Percentiles rank a stretch among this genome's conserved stretches.
phyloP scores from a whole-genome alignment of 805 yeast genomes.

The Pichia heedii region DNA sequence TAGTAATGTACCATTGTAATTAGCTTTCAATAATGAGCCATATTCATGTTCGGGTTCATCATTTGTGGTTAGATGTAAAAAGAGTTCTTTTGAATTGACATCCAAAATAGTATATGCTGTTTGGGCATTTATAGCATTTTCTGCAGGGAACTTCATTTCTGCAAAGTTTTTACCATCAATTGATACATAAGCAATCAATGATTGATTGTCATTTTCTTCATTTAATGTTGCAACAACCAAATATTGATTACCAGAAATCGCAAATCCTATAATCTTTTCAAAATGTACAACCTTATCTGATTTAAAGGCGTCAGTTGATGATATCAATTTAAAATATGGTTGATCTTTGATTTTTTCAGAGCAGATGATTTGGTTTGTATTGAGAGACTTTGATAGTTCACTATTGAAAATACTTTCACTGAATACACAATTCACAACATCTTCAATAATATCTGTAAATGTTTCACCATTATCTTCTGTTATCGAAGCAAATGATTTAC shows the following conservation, averaged over 20 bases:
- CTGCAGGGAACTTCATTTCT: conserved; percentile 68
- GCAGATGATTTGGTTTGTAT: conserved; percentile 57
- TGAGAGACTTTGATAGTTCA: conserved; percentile 15
- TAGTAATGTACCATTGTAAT: conserved; percentile 85
- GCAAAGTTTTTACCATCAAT: conserved; percentile 73
- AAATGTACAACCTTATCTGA: conserved; percentile 33
- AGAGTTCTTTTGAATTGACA: conserved; percentile 60
- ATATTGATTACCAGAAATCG: conserved; percentile 54
- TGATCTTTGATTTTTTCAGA: conserved; percentile 31
- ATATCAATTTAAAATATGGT: conserved; percentile 24
- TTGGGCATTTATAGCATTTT: conserved; percentile 47
- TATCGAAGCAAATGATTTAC: conserved; percentile 50
- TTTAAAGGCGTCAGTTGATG: conserved; percentile 47
- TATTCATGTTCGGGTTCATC: conserved; percentile 41
- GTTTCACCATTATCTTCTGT: conserved; percentile 61
- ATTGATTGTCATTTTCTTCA: conserved; percentile 39
- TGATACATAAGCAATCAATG: conserved; percentile 63
- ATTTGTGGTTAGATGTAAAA: conserved; percentile 74
- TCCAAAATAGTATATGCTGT: conserved; percentile 76
- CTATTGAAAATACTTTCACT: conserved; percentile 44
- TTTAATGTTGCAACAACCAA: conserved; percentile 60
- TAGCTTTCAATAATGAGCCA: conserved; percentile 81
- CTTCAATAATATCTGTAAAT: conserved; percentile 46
- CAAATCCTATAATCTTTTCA: conserved; percentile 61
- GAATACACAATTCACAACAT: conserved; percentile 57